phyloP scores from a whole-genome alignment of 305 asterid species.

The Fraxinus baroniana region DNA sequence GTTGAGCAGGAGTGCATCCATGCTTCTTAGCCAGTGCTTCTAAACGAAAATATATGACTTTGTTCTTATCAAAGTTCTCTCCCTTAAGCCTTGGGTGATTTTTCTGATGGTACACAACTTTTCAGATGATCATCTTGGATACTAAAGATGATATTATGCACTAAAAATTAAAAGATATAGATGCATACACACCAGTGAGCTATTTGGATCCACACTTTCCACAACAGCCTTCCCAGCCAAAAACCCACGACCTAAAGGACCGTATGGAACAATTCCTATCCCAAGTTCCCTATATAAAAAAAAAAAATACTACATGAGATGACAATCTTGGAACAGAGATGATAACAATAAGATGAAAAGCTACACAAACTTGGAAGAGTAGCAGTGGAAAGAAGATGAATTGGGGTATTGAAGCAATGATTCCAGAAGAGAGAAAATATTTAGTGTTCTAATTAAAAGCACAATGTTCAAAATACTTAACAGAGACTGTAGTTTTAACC shows the following conservation, averaged over 20 bases:
- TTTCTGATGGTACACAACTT: conserved; percentile 25
- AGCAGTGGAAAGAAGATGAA: not conserved
- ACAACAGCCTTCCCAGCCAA: conserved; percentile 22
- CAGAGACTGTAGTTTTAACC: not conserved
- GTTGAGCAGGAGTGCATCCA: conserved; percentile 60
- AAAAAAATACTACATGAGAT: not conserved
- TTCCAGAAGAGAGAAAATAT: too few species aligned
- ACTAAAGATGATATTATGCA: not conserved
- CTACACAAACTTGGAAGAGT: too few species aligned
- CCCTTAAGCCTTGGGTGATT: conserved; percentile 55
- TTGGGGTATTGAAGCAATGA: not conserved
- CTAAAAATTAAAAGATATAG: not conserved
- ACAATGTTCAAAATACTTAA: not conserved
- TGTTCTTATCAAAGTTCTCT: conserved; percentile 63
- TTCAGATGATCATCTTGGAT: not conserved
- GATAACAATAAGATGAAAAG: too few species aligned
- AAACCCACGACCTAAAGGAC: conserved; percentile 26
- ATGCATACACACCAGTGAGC: conserved; percentile 12
- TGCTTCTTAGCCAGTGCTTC: conserved; percentile 48
- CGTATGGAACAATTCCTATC: conserved; percentile 22
- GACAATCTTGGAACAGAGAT: not conserved
- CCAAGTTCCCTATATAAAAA: conserved; percentile 20
- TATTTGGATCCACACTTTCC: conserved; percentile 28
- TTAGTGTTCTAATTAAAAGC: not conserved
- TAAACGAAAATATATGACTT: conserved; percentile 39